Base-by-base conservation (phyloP, 2,329 filamentous ascomycete species). In the Talaromyces sp. region DNA sequence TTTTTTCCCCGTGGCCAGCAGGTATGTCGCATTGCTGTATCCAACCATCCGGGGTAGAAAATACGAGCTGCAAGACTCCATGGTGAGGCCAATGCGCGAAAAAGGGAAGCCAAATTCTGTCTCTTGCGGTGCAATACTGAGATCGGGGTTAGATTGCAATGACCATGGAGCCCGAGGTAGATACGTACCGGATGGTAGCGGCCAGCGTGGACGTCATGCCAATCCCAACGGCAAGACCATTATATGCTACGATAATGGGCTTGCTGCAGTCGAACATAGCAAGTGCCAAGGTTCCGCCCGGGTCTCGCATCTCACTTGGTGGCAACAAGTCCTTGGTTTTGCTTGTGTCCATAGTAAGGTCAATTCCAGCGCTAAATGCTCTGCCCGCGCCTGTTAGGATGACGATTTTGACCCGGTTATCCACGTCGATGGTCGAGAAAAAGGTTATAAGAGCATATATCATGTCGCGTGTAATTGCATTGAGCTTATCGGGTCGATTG, bases 131-230 rank as follows among this genome's bases (percentile, higher is more conserved):
- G n/a, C 44, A n/a, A 50, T 50, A 2, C 44, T 50, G 10, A 9
- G 44, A 18, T n/a, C 9, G 16, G 1, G 1, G 8, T 18, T 14
- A 27, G n/a, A 5, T 50, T 50, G 0, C 6, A n/a, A 14, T 50
- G 4, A 9, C 4, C n/a, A n/a, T n/a, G n/a, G n/a, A n/a, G n/a
- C n/a, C n/a, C n/a, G n/a, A n/a, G n/a, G n/a, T n/a, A n/a, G n/a
- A 12, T 27, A 10, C 44, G 4, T 14, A 50, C 44, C 44, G n/a
- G 12, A 50, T 50, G 23, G 44, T 79, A 58, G 81, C 82, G 1
- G 85, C 80, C 4, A 87, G 77, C 33, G 84, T 85, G 82, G 87
- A 85, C 42, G 85, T 87, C 66, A 87, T 83, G 28, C 85, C 85
- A 3, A 87, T 79, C 57, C 85, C 85, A 3, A 87, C 85, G 18